Evolutionary conservation across 192 early-diverging fungal genomes (phyloP), one percentile per base, ranked within the genome.

Genomic region (Rhizophagus clarus): DNA sequence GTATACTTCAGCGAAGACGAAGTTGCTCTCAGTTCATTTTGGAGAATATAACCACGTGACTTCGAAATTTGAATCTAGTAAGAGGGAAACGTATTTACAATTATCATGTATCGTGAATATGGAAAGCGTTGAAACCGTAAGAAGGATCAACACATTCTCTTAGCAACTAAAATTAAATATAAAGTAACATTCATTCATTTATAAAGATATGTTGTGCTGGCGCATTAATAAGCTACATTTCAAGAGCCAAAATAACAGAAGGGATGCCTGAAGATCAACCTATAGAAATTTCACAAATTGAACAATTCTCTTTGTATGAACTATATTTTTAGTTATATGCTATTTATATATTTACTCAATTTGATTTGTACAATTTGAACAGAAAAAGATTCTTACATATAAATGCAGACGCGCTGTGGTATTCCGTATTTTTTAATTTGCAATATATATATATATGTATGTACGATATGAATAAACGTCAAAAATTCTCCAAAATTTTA

Each of bases 391-490:
- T 85, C 69, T 81, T 94, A 85, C 89, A 90, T 15, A 77, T 94
- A 20, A 92, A 89, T 78, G 74, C 82, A 34, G 91, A 92, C 61
- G 80, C 90, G 3, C 49, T 92, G 10, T 84, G 86, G 92, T 93
- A 84, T 68, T 82, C 12, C 14, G 24, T 31, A 12, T 40, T 28
- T 71, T 14, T 75, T 9, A 5, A 11, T 37, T 20, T 6, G 64
- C 17, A 0, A 15, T 5, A 9, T 0, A 62, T 3, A 42, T 32
- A n/a, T n/a, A n/a, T n/a, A n/a, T n/a, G 34, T 34, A 34, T 34
- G 8, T 40, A 40, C 37, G 5, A 8, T 37, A 37, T 32, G 51
- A 63, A 34, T 10, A 22, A 61, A 34, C 64, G 32, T 37, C 22
- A 51, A 28, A 32, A 34, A 61, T 24, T 11, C n/a, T 26, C 7